These are phyloP conservation scores for Chalciporus chontae DNA, from an alignment of 768 basidiomycete species.

Conservation along the genomic window DNA sequence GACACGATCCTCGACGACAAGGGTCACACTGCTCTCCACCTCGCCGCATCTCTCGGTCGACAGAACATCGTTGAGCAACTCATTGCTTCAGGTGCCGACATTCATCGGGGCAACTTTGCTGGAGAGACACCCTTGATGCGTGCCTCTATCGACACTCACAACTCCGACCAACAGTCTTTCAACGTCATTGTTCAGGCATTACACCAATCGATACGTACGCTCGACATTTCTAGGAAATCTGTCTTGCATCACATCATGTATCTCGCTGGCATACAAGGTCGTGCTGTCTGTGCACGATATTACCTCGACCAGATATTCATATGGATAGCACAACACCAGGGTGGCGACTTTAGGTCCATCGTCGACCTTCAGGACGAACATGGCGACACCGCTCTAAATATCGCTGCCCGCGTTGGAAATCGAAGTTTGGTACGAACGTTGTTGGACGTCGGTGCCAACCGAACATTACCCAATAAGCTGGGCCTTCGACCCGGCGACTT, in stretches of 20 bases:
- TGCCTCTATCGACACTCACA: constrained; percentile 85
- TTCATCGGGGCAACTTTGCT: constrained; percentile 86
- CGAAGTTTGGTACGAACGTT: constrained; percentile 80
- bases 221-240: constrained; percentile 82
- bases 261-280: constrained; percentile 87
- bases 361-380: constrained; percentile 93
- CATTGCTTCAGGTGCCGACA: constrained; percentile 76
- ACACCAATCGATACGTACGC: constrained; percentile 74
- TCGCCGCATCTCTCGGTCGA: constrained; percentile 84
- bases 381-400: constrained; percentile 94
- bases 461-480: constrained; percentile 84
- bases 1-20: constrained; percentile 91
- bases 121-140: constrained; percentile 96
- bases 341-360: constrained; percentile 71
- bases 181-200: constrained; percentile 59
- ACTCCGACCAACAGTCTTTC: constrained; percentile 77
- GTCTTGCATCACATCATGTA: constrained; percentile 91
- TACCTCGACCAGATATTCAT: constrained; percentile 89
- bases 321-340: constrained; percentile 77
- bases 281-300: constrained; percentile 79
- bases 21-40: constrained; percentile 90
- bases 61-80: constrained; percentile 65
- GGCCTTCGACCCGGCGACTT: constrained; percentile 93
- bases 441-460: constrained; percentile 91
- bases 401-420: constrained; percentile 92